Conservation (phyloP, 2,329 filamentous ascomycete genomes). For the Grosmannia huntii region DNA sequence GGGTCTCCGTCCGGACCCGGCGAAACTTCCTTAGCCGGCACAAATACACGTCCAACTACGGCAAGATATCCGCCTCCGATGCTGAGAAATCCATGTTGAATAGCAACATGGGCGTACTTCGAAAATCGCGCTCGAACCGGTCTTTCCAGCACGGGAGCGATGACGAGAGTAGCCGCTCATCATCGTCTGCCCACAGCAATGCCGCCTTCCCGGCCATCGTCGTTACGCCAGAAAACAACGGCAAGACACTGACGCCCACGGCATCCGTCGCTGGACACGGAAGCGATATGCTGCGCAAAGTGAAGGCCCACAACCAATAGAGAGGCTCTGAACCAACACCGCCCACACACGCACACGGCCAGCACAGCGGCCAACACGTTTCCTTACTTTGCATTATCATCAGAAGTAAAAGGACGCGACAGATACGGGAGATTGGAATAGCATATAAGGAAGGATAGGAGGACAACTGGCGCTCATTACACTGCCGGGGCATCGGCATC, state of each 20-base stretch:
- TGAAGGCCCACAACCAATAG: constrained; percentile 6
- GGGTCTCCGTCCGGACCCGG: constrained; percentile 28
- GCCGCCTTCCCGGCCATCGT: not conserved
- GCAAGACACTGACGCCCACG: not conserved
- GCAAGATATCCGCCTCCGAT: constrained; percentile 25
- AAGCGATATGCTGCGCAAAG: constrained; percentile 6
- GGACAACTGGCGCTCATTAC: not conserved
- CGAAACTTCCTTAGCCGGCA: constrained; percentile 34
- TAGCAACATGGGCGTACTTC: constrained; percentile 10
- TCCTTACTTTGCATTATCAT: not conserved
- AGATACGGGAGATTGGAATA: not conserved
- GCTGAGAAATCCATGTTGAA: not conserved
- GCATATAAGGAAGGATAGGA: not conserved
- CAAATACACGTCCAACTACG: constrained; percentile 33
- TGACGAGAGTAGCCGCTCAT: constrained; percentile 21
- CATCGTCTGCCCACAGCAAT: constrained; percentile 4
- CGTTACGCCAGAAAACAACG: not conserved
- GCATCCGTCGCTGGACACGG: not conserved
- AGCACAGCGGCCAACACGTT: not conserved
- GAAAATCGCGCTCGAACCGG: constrained; percentile 5
- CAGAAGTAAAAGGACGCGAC: not conserved
- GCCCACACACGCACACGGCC: not conserved
- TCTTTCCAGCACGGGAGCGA: constrained; percentile 21
- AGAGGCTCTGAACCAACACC: not conserved
- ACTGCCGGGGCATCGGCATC: not conserved